Evolutionary conservation across 768 basidiomycete genomes (phyloP).

Genomic region (Hericium rajendrae): DNA sequence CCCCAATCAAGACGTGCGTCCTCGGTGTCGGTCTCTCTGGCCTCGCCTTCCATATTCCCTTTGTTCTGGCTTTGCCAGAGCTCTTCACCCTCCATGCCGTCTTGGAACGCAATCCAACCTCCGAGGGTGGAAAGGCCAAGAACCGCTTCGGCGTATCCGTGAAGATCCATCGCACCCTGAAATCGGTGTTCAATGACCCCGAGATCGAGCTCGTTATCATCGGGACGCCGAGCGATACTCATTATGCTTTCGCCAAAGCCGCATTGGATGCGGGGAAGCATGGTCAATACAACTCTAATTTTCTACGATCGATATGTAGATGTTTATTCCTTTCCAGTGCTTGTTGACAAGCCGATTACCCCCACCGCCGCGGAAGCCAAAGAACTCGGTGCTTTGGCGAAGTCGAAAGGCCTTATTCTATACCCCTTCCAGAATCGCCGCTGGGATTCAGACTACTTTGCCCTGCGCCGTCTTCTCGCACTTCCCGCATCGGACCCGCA

Average conservation of each 20-base stretch:
- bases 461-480: constrained; percentile 48
- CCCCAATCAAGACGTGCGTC: constrained; percentile 60
- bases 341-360: constrained; percentile 75
- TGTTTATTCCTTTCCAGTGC: constrained; percentile 31
- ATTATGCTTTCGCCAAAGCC: constrained; percentile 57
- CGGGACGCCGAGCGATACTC: constrained; percentile 66
- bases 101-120: constrained; percentile 58
- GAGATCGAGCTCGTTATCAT: constrained; percentile 63
- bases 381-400: constrained; percentile 52
- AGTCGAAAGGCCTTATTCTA: constrained; percentile 47
- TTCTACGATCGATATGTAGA: background rate
- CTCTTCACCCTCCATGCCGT: constrained; percentile 67
- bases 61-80: constrained; percentile 62
- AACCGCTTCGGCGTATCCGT: constrained; percentile 50
- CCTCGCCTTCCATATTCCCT: constrained; percentile 73
- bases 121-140: constrained; percentile 52
- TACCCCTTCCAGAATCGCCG: constrained; percentile 70
- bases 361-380: constrained; percentile 47
- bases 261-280: constrained; percentile 64
- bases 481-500: constrained; percentile 41
- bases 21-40: constrained; percentile 68
- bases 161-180: constrained; percentile 49
- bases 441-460: constrained; percentile 72
- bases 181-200: constrained; percentile 49
- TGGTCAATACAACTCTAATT: constrained; percentile 29